Conservation (phyloP, 345 rosid genomes). For the Noccaea caerulescens region DNA sequence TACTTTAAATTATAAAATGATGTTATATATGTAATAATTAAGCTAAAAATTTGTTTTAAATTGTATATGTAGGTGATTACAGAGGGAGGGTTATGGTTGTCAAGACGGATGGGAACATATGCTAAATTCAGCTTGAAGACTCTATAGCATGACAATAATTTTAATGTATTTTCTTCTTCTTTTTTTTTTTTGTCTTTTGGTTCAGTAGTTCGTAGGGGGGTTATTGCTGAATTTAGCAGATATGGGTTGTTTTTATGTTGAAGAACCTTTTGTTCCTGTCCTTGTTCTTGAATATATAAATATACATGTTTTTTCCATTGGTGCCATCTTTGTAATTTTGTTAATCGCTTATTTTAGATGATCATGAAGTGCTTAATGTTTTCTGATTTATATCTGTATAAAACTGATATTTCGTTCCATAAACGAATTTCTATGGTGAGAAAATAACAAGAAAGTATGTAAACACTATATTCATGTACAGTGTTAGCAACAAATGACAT, state of each 20-base stretch:
- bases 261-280: conserved; percentile 50
- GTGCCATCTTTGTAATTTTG: neutral
- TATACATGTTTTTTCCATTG: conserved; percentile 22
- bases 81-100: conserved; percentile 37
- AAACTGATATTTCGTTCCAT: neutral
- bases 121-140: conserved; percentile 50
- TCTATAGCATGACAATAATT: conserved; percentile 41
- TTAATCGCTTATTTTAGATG: conserved; percentile 16
- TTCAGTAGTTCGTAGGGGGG: conserved; percentile 1
- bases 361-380: conserved; percentile 10
- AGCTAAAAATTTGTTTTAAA: conserved; percentile 15
- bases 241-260: conserved; percentile 44
- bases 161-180: conserved; percentile 27
- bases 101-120: conserved; percentile 51
- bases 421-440: neutral
- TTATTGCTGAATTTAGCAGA: conserved; percentile 50
- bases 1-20: conserved; percentile 4
- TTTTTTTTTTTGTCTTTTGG: neutral
- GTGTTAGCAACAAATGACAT: conserved; percentile 7
- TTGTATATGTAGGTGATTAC: conserved; percentile 37
- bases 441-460: neutral
- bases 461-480: neutral
- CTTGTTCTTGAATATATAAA: conserved; percentile 46
- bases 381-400: neutral
- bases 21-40: conserved; percentile 21